phyloP scores from a whole-genome alignment of 805 yeast species.

The Candida oleophila region DNA sequence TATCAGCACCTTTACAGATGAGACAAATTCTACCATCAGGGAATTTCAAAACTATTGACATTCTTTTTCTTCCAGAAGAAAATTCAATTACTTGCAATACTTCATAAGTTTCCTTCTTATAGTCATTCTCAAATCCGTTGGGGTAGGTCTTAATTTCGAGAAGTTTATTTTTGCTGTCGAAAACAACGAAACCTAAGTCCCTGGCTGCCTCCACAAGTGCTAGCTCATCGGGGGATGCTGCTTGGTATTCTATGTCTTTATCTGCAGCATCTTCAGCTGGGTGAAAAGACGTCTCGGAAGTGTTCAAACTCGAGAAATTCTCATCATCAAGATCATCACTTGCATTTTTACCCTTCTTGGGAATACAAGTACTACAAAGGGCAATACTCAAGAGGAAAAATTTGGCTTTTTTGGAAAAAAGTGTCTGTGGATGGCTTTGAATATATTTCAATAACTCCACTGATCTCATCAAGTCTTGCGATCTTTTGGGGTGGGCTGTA shows the following conservation, averaged over 20 bases:
- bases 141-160: constrained; percentile 80
- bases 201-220: constrained; percentile 94
- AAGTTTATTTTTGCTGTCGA: constrained; percentile 58
- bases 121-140: constrained; percentile 65
- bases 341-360: constrained; percentile 43
- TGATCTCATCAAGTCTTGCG: constrained; percentile 48
- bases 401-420: constrained; percentile 69
- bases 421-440: constrained; percentile 66
- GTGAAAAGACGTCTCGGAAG: constrained; percentile 3
- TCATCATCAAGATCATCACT: background rate
- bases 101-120: constrained; percentile 67
- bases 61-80: constrained; percentile 83
- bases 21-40: constrained; percentile 76
- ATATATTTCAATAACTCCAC: constrained; percentile 65
- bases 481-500: constrained; percentile 45
- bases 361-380: constrained; percentile 86
- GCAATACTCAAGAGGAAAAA: constrained; percentile 83
- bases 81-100: constrained; percentile 83
- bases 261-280: constrained; percentile 19
- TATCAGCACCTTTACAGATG: constrained; percentile 95
- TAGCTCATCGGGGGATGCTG: constrained; percentile 95
- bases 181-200: constrained; percentile 88
- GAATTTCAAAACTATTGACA: constrained; percentile 81
- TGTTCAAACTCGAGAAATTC: constrained; percentile 11
- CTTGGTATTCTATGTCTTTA: constrained; percentile 73